Base-by-base conservation (phyloP, 73 alveolate genomes). In the Halteria grandinella region DNA sequence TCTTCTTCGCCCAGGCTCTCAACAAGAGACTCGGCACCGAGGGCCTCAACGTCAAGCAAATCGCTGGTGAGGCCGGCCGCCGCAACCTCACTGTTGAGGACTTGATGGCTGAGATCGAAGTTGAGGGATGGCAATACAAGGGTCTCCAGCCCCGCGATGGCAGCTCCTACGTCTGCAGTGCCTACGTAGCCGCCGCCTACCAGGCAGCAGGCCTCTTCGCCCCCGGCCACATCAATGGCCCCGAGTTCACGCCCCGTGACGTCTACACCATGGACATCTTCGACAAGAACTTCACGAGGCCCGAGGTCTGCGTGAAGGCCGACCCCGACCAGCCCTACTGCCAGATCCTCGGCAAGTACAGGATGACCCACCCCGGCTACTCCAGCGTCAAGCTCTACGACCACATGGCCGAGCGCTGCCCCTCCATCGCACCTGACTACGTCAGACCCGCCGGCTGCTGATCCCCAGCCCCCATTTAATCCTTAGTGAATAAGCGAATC, bases 151-250 rank as follows among this genome's bases (percentile, higher is more conserved):
- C 50, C 29, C 34, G 27, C 40, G 97, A 95, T 77, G 98, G 98
- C 36, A 84, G 76, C 29, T 69, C 92, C 74, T 85, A 85, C 52
- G 99, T 95, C 40, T 95, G 99, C 87, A 86, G 97, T 48, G 78
- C 95, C 40, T 95, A 91, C 75, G 98, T 88, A 54, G 83, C 86
- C 27, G 98, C 95, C 18, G 75, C 88, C n/a, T 95, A 89, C 82
- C 88, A 93, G 58, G 96, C 93, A 52, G 99, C 98, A 32, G 99
- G 99, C 3, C 72, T 95, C 36, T 88, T 95, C 69, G 98, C 89
- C 0, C 90, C 69, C 44, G 34, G 87, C 74, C 94, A 83, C 50
- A 59, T 95, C 54, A 44, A 85, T 43, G 97, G 95, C 12, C 71
- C 77, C 50, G 95, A 91, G 81, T 89, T 89, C 79, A 80, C 98